Base-by-base conservation (phyloP, 2,329 filamentous ascomycete species). In the Trichoderma sp. region DNA sequence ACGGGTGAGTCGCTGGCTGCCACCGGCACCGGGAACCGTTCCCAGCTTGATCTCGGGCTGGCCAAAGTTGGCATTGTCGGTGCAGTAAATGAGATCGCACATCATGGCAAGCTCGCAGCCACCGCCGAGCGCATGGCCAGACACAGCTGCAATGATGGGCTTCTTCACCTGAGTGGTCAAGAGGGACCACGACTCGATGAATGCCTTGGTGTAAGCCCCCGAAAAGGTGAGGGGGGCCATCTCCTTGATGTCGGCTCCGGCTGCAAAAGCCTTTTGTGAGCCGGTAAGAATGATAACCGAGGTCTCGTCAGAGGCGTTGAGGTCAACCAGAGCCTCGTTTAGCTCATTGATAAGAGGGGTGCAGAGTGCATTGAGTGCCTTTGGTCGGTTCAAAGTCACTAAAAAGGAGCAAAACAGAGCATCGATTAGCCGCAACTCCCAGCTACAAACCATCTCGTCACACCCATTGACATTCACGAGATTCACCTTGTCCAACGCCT, bases 231-330 rank as follows among this genome's bases (percentile, higher is more conserved):
- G 88, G 69, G 93, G 90, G 34, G 93, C 92, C 95, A 99, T 99
- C 81, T 99, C 95, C 81, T 98, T 98, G 84, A 99, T 99, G 80
- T 99, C 95, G 70, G 95, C 95, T 61, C 95, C 95, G 53, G 95
- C 94, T 34, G 94, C 94, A 77, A 97, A 99, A 50, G 94, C 94
- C 80, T 90, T 93, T 72, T 93, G 85, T 54, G 91, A 96, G 66
- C 95, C 95, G 1, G 95, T 97, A 68, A 99, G 84, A 68, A 99
- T 80, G 73, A 97, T 92, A 73, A 90, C 90, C 10, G 88, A 87
- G 71, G 93, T 90, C 35, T 86, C 84, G 67, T 89, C 84, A 70
- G 91, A 88, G 57, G 84, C 79, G 76, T 94, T 91, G 80, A 94
- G 89, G 68, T 87, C 84, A 70, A 81, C 81, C 65, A 97, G 86